A percentile compares a stretch with the other conserved stretches of the same genome.
These are phyloP conservation scores for Termitomyces sp. DNA, from an alignment of 768 basidiomycete genomes.

Conservation along the genomic window DNA sequence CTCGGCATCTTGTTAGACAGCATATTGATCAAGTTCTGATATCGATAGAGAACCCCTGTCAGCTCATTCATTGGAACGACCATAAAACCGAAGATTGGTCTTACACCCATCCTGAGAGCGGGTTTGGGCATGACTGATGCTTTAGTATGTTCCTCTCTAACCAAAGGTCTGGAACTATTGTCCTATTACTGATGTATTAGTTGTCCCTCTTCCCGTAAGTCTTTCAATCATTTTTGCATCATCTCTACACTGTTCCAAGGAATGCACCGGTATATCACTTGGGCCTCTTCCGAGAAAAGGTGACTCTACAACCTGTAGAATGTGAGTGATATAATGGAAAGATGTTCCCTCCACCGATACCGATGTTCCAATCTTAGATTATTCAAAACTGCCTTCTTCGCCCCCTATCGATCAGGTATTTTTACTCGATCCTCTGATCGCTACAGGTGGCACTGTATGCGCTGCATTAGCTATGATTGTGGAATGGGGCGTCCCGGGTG, in stretches of 20 bases:
- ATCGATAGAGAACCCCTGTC: constrained; percentile 69
- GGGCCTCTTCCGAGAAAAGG: constrained; percentile 84
- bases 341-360: neutral
- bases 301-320: constrained; percentile 86
- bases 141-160: constrained; percentile 32
- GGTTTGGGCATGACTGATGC: constrained; percentile 93
- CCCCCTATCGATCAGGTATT: constrained; percentile 81
- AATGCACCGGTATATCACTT: constrained; percentile 84
- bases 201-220: constrained; percentile 79
- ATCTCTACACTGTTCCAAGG: constrained; percentile 25
- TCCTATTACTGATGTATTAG: constrained; percentile 17
- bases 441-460: constrained; percentile 88
- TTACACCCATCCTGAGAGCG: constrained; percentile 90
- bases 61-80: constrained; percentile 69
- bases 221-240: neutral
- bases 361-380: constrained; percentile 44
- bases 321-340: constrained; percentile 36
- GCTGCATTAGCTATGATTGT: constrained; percentile 84
- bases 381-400: constrained; percentile 78
- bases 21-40: neutral
- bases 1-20: neutral
- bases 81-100: constrained; percentile 74
- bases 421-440: constrained; percentile 88
- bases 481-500: constrained; percentile 78
- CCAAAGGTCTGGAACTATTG: neutral